A percentile compares a stretch with the other conserved stretches of the same genome.
These are phyloP conservation scores for Blastobotrys petasosporus DNA, from an alignment of 1,139 yeast genomes.

Conservation along the genomic window DNA sequence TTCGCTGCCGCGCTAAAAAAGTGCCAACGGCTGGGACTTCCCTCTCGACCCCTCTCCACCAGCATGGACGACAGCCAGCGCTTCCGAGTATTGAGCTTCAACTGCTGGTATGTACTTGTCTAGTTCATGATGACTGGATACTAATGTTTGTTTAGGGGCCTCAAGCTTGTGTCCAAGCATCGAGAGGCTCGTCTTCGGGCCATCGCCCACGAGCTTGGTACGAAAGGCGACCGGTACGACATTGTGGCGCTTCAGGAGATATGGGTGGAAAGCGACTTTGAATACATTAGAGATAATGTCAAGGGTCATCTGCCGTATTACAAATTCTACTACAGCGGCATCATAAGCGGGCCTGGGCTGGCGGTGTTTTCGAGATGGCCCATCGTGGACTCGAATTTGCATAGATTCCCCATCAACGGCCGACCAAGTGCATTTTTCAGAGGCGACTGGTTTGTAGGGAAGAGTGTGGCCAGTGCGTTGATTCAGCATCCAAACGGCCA, in stretches of 20 bases:
- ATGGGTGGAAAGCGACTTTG: constrained; percentile 87
- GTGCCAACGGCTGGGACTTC: background rate
- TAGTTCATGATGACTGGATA: background rate
- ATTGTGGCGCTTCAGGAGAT: constrained; percentile 87
- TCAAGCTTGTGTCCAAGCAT: constrained; percentile 69
- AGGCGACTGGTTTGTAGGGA: constrained; percentile 98
- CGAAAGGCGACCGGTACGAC: constrained; percentile 53
- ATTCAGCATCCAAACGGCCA: constrained; percentile 48
- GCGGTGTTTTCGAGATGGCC: constrained; percentile 82
- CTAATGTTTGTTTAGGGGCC: constrained; percentile 54
- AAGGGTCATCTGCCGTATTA: constrained; percentile 51
- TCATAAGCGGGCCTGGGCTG: constrained; percentile 88
- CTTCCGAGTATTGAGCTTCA: constrained; percentile 14
- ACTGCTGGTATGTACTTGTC: constrained; percentile 13
- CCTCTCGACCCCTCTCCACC: background rate
- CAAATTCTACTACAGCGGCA: constrained; percentile 74
- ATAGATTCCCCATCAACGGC: constrained; percentile 88
- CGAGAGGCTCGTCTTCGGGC: constrained; percentile 62
- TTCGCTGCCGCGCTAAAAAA: background rate
- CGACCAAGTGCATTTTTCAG: constrained; percentile 87
- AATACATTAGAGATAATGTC: constrained; percentile 47
- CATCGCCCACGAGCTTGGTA: constrained; percentile 61
- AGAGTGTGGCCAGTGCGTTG: constrained; percentile 72
- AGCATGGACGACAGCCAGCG: background rate
- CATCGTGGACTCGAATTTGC: constrained; percentile 67